These are phyloP conservation scores for Talaromyces borbonicus DNA, from an alignment of 495 filamentous ascomycete species.

Conservation along the genomic window DNA sequence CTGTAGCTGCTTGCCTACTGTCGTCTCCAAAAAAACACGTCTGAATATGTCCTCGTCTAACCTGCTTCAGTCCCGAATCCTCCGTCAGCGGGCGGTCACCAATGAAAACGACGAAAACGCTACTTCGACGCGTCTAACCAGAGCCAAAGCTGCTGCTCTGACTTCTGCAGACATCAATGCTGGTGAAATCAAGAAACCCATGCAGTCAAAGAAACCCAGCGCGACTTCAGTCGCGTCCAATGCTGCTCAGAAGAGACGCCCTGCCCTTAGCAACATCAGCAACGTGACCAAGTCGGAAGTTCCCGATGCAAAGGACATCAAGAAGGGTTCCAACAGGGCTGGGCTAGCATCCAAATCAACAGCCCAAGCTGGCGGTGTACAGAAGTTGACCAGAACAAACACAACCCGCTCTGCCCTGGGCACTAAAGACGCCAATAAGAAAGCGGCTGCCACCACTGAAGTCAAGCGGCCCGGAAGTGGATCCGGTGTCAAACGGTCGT, in stretches of 20 bases:
- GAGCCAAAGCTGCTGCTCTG: conserved; percentile 81
- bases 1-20: too few relatives aligned
- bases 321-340: conserved; percentile 56
- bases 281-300: conserved; percentile 76
- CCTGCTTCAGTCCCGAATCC: conserved; percentile 38
- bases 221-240: conserved; percentile 38
- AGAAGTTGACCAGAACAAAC: conserved; percentile 62
- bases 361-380: conserved; percentile 57
- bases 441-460: conserved; percentile 48
- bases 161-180: conserved; percentile 41
- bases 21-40: too few relatives aligned
- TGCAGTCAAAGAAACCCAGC: conserved; percentile 64
- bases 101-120: conserved; percentile 95
- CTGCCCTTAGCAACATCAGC: conserved; percentile 86
- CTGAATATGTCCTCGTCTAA: conserved; percentile 8
- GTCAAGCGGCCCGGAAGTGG: conserved; percentile 64
- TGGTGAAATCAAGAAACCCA: conserved; percentile 55
- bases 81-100: conserved; percentile 55
- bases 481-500: conserved; percentile 56
- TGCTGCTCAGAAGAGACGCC: conserved; percentile 51
- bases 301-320: conserved; percentile 48
- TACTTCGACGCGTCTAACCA: conserved; percentile 70
- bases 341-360: conserved; percentile 71
- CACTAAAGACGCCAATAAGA: conserved; percentile 53
- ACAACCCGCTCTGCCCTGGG: conserved; percentile 52